These are phyloP conservation scores for Samsoniella hepiali DNA, from an alignment of 2,329 filamentous ascomycete species.

Conservation along the genomic window DNA sequence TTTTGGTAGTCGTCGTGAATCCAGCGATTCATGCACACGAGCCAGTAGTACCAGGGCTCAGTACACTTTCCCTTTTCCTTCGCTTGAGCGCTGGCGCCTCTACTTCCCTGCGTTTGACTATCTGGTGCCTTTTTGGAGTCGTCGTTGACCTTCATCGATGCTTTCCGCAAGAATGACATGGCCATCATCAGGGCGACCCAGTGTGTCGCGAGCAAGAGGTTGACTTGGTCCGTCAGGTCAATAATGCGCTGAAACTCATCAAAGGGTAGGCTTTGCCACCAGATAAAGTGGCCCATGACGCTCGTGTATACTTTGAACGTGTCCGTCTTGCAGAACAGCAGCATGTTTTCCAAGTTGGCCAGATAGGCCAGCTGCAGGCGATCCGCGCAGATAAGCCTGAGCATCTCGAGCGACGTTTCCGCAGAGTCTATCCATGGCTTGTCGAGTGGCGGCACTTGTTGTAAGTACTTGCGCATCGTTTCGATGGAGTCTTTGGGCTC, in stretches of 20 bases:
- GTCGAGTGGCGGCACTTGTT: neutral
- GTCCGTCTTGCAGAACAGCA: neutral
- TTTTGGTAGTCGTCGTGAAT: neutral
- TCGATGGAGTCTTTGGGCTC: slow-evolving; percentile 8
- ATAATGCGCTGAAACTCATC: slow-evolving; percentile 10
- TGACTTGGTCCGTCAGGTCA: slow-evolving; percentile 2
- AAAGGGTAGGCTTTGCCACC: neutral
- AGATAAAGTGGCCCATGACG: slow-evolving; percentile 7
- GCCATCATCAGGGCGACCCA: slow-evolving; percentile 13
- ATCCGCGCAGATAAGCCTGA: neutral
- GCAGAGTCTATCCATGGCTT: neutral
- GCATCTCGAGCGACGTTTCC: slow-evolving; percentile 3
- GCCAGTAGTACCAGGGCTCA: slow-evolving; percentile 11
- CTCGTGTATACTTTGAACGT: slow-evolving; percentile 9
- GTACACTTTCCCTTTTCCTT: neutral
- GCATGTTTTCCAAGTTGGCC: neutral
- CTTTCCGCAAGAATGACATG: slow-evolving; percentile 8
- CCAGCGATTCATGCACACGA: slow-evolving; percentile 9
- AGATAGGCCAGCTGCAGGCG: slow-evolving; percentile 2
- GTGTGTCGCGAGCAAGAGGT: neutral
- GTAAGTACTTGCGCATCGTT: slow-evolving; percentile 6
- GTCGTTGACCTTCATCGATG: neutral
- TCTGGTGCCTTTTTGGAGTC: neutral
- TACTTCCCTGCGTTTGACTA: neutral
- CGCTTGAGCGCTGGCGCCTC: neutral